phyloP scores from a whole-genome alignment of 23 red algal species.

The Gracilaria caudata region DNA sequence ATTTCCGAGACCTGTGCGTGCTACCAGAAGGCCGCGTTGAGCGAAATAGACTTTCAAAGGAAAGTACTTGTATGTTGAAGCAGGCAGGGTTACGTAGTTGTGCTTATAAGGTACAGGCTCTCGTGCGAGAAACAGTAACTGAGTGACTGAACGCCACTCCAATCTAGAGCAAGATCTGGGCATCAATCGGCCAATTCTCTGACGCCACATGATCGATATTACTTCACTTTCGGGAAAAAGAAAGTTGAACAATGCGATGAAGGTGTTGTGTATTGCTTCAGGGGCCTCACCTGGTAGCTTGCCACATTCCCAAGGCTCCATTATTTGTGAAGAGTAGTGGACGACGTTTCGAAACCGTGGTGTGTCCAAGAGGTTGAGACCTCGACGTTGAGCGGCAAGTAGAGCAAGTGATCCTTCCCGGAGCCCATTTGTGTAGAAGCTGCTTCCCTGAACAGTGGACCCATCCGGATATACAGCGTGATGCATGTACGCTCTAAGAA shows the following conservation, averaged over 20 bases:
- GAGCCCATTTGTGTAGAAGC: not conserved
- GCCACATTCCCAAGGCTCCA: conserved; percentile 36
- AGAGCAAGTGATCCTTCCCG: conserved; percentile 41
- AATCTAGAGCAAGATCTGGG: not conserved
- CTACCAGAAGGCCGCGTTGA: conserved; percentile 49
- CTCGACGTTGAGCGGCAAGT: conserved; percentile 13
- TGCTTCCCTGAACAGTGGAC: conserved; percentile 22
- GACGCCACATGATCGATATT: conserved; percentile 5
- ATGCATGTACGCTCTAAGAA: not conserved
- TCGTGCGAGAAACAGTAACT: not conserved
- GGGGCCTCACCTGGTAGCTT: conserved; percentile 16
- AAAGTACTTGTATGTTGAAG: not conserved
- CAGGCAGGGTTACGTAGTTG: not conserved
- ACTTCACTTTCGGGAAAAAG: conserved; percentile 17
- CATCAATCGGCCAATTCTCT: conserved; percentile 14
- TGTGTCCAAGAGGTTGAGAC: conserved; percentile 25
- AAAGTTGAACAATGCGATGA: conserved; percentile 13
- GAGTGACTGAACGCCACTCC: not conserved
- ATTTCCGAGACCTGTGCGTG: conserved; percentile 14
- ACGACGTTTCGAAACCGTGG: conserved; percentile 43
- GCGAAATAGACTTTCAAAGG: conserved; percentile 13
- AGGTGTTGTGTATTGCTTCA: conserved; percentile 10
- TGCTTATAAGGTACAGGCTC: not conserved
- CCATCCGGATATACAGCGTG: conserved; percentile 38
- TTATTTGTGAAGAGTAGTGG: conserved; percentile 20